Evolutionary conservation across 2,329 filamentous ascomycete genomes (phyloP).

Genomic region (Aureobasidium sp.): DNA sequence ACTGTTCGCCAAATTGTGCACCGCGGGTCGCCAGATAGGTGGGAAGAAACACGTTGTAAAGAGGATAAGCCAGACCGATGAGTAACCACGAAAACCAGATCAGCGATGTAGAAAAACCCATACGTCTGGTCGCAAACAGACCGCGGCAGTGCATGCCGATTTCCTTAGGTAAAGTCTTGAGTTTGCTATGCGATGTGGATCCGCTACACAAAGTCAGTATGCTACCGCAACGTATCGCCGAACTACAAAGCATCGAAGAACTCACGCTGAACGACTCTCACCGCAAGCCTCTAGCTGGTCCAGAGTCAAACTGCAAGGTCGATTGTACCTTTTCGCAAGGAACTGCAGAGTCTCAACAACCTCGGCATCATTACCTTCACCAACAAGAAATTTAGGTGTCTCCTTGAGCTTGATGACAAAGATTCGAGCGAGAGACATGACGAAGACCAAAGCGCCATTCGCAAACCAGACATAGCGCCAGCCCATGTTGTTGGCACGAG

Average conservation of each 20-base stretch:
- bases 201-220: too few relatives aligned
- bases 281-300: too few relatives aligned
- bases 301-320: too few relatives aligned
- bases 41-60: constrained; percentile 93
- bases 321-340: too few relatives aligned
- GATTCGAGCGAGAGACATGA: constrained; percentile 83
- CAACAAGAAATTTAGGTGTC: constrained; percentile 86
- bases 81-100: constrained; percentile 85
- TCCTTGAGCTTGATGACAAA: constrained; percentile 86
- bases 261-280: too few relatives aligned
- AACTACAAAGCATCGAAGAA: too few relatives aligned
- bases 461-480: constrained; percentile 81
- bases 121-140: constrained; percentile 51
- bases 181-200: too few relatives aligned
- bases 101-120: constrained; percentile 54
- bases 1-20: constrained; percentile 42
- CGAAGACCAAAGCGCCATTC: constrained; percentile 76
- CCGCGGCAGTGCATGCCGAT: too few relatives aligned
- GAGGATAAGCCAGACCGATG: constrained; percentile 87
- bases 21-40: constrained; percentile 76
- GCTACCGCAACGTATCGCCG: too few relatives aligned
- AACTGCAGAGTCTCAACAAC: too few relatives aligned
- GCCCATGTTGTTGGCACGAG: constrained; percentile 65
- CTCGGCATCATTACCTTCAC: constrained; percentile 78
- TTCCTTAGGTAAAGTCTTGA: too few relatives aligned